These are phyloP conservation scores for Yamadazyma scolyti DNA, from an alignment of 805 yeast genomes.

Conservation along the genomic window DNA sequence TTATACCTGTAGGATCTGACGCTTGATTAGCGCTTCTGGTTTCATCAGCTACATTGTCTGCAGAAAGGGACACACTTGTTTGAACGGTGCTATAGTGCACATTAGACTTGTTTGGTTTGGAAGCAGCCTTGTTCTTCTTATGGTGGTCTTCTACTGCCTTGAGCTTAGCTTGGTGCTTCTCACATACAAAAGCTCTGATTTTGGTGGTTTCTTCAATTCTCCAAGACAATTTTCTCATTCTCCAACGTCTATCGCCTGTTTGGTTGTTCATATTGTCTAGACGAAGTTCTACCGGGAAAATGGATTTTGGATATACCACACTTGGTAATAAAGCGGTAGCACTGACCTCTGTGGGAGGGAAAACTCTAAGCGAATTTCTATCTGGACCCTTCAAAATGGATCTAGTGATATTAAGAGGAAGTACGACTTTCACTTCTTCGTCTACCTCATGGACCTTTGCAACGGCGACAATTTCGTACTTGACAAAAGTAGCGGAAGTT, in stretches of 20 bases:
- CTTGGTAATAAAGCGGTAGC: constrained; percentile 87
- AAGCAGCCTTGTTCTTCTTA: constrained; percentile 10
- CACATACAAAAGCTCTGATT: constrained; percentile 57
- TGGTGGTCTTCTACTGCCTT: constrained; percentile 39
- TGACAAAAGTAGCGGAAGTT: constrained; percentile 47
- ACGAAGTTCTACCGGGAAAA: constrained; percentile 78
- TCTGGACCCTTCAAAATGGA: constrained; percentile 80
- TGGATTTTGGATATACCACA: constrained; percentile 82
- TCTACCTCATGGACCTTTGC: constrained; percentile 26
- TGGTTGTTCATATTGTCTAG: constrained; percentile 63
- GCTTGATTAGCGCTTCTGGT: neutral
- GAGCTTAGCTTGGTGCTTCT: constrained; percentile 50
- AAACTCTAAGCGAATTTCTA: constrained; percentile 80
- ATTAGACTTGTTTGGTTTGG: constrained; percentile 8
- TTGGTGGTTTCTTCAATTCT: constrained; percentile 79
- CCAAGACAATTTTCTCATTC: constrained; percentile 89
- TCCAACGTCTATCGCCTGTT: constrained; percentile 69
- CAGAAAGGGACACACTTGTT: constrained; percentile 16
- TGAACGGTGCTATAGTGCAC: constrained; percentile 28
- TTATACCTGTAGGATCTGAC: constrained; percentile 8
- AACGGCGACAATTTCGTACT: constrained; percentile 73
- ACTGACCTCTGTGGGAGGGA: constrained; percentile 91
- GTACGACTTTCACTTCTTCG: constrained; percentile 32
- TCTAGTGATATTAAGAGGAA: constrained; percentile 73
- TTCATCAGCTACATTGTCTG: constrained; percentile 5